A percentile compares a stretch with the other conserved stretches of the same genome.
Conservation (phyloP, 306 rosid species). For the Malus sieversii region DNA sequence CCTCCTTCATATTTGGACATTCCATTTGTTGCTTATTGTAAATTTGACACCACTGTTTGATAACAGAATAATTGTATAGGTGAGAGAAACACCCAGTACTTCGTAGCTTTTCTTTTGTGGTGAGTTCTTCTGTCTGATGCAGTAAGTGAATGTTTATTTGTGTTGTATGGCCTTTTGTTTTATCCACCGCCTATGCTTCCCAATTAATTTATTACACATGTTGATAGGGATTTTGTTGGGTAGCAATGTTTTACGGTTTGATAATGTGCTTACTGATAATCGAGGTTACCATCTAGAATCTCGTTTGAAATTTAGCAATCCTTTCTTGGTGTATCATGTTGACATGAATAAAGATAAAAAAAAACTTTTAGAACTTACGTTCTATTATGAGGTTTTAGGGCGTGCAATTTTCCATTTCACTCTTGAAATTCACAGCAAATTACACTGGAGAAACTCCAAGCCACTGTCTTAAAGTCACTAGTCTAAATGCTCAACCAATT, state of each 20-base stretch:
- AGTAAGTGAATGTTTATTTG: not conserved
- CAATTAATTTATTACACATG: not conserved
- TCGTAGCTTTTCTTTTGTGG: slow-evolving; percentile 92
- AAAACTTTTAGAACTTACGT: not conserved
- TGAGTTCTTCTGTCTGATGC: slow-evolving; percentile 40
- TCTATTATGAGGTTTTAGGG: not conserved
- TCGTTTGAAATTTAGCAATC: not conserved
- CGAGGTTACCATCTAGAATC: not conserved
- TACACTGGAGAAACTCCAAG: not conserved
- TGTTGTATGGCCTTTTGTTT: slow-evolving; percentile 7
- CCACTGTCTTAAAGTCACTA: not conserved
- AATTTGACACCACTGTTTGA: slow-evolving; percentile 9
- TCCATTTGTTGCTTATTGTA: not conserved
- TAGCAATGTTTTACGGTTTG: not conserved
- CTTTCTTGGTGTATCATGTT: not conserved
- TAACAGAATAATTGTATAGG: slow-evolving; percentile 96
- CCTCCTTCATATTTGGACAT: slow-evolving; percentile 1
- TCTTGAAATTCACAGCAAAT: not conserved
- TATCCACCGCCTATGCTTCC: not conserved
- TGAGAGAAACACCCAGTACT: slow-evolving; percentile 76
- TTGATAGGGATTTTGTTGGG: not conserved
- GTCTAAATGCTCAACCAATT: not conserved
- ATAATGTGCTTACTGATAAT: not conserved
- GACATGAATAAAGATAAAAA: not conserved
- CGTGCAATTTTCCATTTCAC: not conserved